These are phyloP conservation scores for Pleurotus cornucopiae DNA, from an alignment of 768 basidiomycete genomes.

Conservation along the genomic window DNA sequence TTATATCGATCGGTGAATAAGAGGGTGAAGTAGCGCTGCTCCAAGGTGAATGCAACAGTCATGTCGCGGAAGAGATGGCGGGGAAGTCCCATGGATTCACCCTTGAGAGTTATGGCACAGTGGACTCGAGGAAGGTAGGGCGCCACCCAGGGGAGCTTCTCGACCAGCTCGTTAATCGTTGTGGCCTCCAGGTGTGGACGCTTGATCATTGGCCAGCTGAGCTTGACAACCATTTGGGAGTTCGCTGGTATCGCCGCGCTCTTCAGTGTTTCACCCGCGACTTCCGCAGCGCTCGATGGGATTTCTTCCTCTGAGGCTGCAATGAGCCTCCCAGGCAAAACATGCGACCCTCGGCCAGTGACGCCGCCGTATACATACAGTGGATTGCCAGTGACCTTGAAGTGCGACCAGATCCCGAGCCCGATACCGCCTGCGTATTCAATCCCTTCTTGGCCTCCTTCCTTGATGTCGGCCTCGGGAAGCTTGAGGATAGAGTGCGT, in stretches of 20 bases:
- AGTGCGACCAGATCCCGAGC: not conserved
- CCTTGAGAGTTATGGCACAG: not conserved
- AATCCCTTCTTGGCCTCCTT: not conserved
- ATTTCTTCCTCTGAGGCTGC: not conserved
- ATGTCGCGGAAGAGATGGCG: not conserved
- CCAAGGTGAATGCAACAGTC: not conserved
- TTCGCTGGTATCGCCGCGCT: not conserved
- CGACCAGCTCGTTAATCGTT: slow-evolving; percentile 6
- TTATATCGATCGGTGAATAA: slow-evolving; percentile 16
- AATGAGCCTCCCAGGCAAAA: slow-evolving; percentile 7
- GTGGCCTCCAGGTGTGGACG: slow-evolving; percentile 11
- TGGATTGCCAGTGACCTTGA: not conserved
- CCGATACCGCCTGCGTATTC: not conserved
- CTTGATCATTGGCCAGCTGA: slow-evolving; percentile 12
- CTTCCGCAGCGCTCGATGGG: not conserved
- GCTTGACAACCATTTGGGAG: slow-evolving; percentile 8
- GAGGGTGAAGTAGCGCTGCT: slow-evolving; percentile 14
- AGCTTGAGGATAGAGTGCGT: not conserved
- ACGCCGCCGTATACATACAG: slow-evolving; percentile 11
- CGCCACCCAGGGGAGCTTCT: slow-evolving; percentile 9
- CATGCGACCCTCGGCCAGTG: slow-evolving; percentile 15
- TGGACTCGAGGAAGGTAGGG: slow-evolving; percentile 13
- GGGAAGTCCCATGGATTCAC: slow-evolving; percentile 12
- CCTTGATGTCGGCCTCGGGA: not conserved
- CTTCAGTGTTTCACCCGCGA: not conserved